These are phyloP conservation scores for Mortierella sp. DNA, from an alignment of 371 early-diverging fungal species.

Conservation along the genomic window DNA sequence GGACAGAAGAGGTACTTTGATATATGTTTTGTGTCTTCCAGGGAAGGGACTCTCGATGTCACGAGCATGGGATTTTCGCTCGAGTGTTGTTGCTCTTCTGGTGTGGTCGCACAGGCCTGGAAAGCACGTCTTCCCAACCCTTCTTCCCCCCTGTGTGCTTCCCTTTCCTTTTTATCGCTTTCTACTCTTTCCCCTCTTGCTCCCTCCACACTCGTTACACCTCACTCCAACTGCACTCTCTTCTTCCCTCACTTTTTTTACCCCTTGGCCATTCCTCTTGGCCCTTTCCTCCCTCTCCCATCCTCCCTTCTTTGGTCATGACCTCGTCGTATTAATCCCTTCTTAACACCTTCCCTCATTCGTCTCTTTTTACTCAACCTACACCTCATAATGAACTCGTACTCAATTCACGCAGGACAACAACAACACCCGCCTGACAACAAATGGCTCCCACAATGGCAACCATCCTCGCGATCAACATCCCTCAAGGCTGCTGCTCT, in stretches of 20 bases:
- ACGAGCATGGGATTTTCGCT: too few relatives aligned
- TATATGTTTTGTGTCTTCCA: too few relatives aligned
- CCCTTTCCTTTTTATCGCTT: too few relatives aligned
- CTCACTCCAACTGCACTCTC: neutral
- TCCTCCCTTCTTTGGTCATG: neutral
- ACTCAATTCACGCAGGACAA: neutral
- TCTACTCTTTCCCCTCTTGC: neutral
- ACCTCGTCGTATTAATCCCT: neutral
- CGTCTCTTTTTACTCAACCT: neutral
- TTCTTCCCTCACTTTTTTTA: too few relatives aligned
- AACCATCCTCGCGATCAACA: constrained; percentile 1
- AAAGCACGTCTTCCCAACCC: neutral
- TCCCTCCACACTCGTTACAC: neutral
- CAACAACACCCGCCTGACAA: neutral
- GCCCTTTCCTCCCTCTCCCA: neutral
- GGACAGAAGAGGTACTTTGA: too few relatives aligned
- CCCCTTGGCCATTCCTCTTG: neutral
- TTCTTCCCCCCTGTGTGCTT: neutral
- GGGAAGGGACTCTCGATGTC: too few relatives aligned
- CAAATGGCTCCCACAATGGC: constrained; percentile 4
- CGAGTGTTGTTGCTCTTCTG: neutral
- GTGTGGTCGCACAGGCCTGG: constrained; percentile 3
- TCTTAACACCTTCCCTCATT: neutral
- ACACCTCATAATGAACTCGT: neutral
- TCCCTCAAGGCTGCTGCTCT: constrained; percentile 9